These are phyloP conservation scores for Colletotrichum caudatum DNA, from an alignment of 2,329 filamentous ascomycete genomes.

Conservation along the genomic window DNA sequence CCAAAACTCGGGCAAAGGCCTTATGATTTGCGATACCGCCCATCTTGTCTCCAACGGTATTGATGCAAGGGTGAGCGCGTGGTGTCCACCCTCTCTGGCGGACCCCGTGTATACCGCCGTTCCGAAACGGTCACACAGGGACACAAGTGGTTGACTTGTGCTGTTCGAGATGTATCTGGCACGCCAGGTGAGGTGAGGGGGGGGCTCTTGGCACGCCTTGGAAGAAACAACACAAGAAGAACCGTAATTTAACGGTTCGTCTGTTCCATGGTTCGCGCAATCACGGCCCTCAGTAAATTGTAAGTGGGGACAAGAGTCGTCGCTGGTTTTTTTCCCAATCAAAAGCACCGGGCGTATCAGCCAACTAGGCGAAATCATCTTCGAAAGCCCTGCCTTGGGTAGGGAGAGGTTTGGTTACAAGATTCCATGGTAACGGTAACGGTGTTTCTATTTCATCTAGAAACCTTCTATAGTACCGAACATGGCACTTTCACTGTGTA, in stretches of 20 bases:
- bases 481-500: too few relatives aligned
- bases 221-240: background rate
- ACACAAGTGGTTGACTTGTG: background rate
- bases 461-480: too few relatives aligned
- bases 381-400: too few relatives aligned
- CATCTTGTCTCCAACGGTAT: conserved; percentile 7
- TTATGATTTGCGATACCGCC: background rate
- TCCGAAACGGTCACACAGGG: background rate
- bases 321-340: background rate
- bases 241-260: background rate
- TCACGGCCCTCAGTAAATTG: background rate
- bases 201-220: background rate
- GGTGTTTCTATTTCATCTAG: too few relatives aligned
- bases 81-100: background rate
- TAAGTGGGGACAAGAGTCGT: background rate
- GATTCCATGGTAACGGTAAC: too few relatives aligned
- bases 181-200: background rate
- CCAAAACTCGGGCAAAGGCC: too few relatives aligned
- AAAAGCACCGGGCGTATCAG: background rate
- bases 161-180: background rate
- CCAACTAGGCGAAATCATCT: too few relatives aligned
- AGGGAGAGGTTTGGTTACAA: too few relatives aligned
- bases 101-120: background rate
- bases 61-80: conserved; percentile 10
- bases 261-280: background rate